Evolutionary conservation across 2,329 filamentous ascomycete species (phyloP).

Genomic region (Aspergillus sp.): DNA sequence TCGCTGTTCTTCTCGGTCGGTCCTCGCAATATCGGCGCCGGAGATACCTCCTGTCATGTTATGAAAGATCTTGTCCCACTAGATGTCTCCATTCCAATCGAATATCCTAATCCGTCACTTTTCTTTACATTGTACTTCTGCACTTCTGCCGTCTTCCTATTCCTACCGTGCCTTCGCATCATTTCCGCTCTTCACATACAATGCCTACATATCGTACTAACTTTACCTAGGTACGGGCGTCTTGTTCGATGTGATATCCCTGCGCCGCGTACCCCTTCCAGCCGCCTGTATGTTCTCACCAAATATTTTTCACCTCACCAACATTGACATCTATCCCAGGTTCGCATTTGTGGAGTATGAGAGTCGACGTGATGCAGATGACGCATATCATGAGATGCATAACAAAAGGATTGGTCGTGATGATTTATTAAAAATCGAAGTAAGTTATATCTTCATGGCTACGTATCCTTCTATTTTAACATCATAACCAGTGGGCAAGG

Average conservation of each 20-base stretch:
- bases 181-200: neutral
- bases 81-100: neutral
- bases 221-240: slow-evolving; percentile 76
- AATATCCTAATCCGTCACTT: neutral
- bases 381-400: slow-evolving; percentile 99
- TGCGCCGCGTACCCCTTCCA: slow-evolving; percentile 87
- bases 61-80: slow-evolving; percentile 9
- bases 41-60: slow-evolving; percentile 16
- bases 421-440: slow-evolving; percentile 96
- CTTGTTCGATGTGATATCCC: slow-evolving; percentile 98
- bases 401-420: slow-evolving; percentile 98
- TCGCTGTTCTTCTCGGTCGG: slow-evolving; percentile 39
- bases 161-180: neutral
- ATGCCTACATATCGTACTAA: slow-evolving; percentile 35
- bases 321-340: slow-evolving; percentile 51
- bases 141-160: neutral
- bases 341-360: slow-evolving; percentile 99
- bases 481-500: slow-evolving; percentile 78
- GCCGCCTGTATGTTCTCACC: slow-evolving; percentile 79
- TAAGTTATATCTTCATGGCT: slow-evolving; percentile 44
- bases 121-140: slow-evolving; percentile 2
- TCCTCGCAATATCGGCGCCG: slow-evolving; percentile 22
- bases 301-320: neutral
- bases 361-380: slow-evolving; percentile 94
- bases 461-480: slow-evolving; percentile 17